Percentiles rank a stretch among this genome's conserved stretches.
phyloP scores from a whole-genome alignment of 1,284 basidiomycete genomes.

The Inonotus hispidus region DNA sequence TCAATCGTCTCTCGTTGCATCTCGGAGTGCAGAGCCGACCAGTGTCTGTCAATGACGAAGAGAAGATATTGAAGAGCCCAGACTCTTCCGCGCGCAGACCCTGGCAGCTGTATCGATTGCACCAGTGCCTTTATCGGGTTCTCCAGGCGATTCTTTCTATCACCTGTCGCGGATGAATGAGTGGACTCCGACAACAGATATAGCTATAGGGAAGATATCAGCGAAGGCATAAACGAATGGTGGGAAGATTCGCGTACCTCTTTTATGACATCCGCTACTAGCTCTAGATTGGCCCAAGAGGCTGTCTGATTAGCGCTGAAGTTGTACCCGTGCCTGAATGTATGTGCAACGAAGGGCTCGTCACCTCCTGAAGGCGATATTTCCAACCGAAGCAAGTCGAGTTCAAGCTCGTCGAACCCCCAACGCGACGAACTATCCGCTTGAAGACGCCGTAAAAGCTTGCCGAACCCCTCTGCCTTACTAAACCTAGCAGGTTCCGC shows the following conservation, averaged over 20 bases:
- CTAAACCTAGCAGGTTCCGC: slow-evolving; percentile 18
- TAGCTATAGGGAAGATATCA: slow-evolving; percentile 40
- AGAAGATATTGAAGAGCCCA: slow-evolving; percentile 75
- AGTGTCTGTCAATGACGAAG: slow-evolving; percentile 80
- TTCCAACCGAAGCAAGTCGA: slow-evolving; percentile 61
- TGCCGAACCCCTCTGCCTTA: slow-evolving; percentile 40
- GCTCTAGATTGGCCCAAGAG: slow-evolving; percentile 75
- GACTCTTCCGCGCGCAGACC: slow-evolving; percentile 31
- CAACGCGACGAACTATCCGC: slow-evolving; percentile 60
- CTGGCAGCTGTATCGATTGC: slow-evolving; percentile 38
- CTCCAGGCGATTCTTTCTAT: slow-evolving; percentile 49
- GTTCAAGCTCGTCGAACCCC: slow-evolving; percentile 54
- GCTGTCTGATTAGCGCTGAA: slow-evolving; percentile 69
- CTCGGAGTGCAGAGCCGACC: slow-evolving; percentile 51
- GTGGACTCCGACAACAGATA: slow-evolving; percentile 56
- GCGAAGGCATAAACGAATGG: slow-evolving; percentile 14
- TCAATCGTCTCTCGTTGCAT: slow-evolving; percentile 52
- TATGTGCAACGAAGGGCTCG: slow-evolving; percentile 50
- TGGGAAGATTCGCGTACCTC: slow-evolving; percentile 40
- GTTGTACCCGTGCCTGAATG: slow-evolving; percentile 66
- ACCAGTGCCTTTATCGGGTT: slow-evolving; percentile 60
- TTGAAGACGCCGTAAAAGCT: slow-evolving; percentile 49
- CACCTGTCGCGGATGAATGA: slow-evolving; percentile 33
- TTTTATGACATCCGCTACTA: slow-evolving; percentile 77
- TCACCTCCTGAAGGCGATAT: slow-evolving; percentile 26